Conservation (phyloP, 2,329 filamentous ascomycete genomes). For the Conoideocrella luteorostrata region DNA sequence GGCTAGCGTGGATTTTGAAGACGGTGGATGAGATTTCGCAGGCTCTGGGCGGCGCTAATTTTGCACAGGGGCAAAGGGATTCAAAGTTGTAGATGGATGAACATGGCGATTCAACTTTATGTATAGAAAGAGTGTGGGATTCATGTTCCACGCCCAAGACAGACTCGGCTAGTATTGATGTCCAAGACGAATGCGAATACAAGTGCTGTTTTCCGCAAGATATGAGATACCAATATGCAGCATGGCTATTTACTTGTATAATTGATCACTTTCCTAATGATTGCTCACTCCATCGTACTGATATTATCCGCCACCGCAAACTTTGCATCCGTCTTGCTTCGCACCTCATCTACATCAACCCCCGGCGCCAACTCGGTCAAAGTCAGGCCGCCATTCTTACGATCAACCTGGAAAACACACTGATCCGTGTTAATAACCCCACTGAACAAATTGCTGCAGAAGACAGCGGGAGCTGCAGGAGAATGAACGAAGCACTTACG, state of each 20-base stretch:
- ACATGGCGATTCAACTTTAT: not conserved
- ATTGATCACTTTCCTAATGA: too few relatives aligned
- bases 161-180: too few relatives aligned
- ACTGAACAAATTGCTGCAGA: too few relatives aligned
- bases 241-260: too few relatives aligned
- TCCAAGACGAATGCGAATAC: too few relatives aligned
- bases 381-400: slow-evolving; percentile 53
- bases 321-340: slow-evolving; percentile 61
- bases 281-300: slow-evolving; percentile 38
- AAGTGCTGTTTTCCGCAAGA: too few relatives aligned
- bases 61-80: slow-evolving; percentile 18
- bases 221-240: too few relatives aligned
- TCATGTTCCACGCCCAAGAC: too few relatives aligned
- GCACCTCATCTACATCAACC: slow-evolving; percentile 61
- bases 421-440: slow-evolving; percentile 22
- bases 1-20: slow-evolving; percentile 39
- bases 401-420: slow-evolving; percentile 66
- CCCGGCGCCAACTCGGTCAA: slow-evolving; percentile 66
- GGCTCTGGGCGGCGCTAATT: slow-evolving; percentile 37
- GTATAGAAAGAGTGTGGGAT: too few relatives aligned
- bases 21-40: slow-evolving; percentile 39
- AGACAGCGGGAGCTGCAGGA: not conserved
- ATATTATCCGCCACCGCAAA: slow-evolving; percentile 58
- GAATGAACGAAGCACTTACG: slow-evolving; percentile 37
- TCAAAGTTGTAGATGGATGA: slow-evolving; percentile 11